phyloP scores from a whole-genome alignment of 139 green algal genomes.

The Limnomonas spitsbergensis region DNA sequence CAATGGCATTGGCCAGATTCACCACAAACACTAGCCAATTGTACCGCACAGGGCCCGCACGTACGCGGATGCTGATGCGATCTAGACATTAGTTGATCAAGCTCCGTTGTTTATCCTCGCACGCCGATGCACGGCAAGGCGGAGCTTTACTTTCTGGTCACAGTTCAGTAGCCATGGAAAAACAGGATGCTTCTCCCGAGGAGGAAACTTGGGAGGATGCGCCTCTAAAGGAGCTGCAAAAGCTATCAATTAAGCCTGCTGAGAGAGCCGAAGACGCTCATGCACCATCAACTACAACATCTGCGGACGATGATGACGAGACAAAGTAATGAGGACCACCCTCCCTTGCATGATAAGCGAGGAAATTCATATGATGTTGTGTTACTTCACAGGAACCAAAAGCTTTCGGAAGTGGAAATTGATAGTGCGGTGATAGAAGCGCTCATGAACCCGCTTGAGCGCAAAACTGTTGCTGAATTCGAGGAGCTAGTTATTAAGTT shows the following conservation, averaged over 20 bases:
- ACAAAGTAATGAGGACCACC: neutral
- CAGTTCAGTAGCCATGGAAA: no score
- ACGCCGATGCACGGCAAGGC: no score
- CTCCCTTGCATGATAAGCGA: neutral
- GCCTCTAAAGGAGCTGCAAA: neutral
- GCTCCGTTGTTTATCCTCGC: no score
- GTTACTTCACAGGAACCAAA: neutral
- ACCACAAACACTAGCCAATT: no score
- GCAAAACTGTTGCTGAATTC: constrained; percentile 8
- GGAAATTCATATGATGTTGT: neutral
- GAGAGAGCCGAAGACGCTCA: neutral
- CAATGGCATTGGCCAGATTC: no score
- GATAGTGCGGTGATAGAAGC: constrained; percentile 5
- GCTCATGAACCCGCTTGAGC: neutral
- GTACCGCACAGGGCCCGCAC: no score
- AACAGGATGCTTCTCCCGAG: no score
- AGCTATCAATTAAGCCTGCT: neutral
- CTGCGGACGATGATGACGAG: neutral
- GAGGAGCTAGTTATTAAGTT: constrained; percentile 34
- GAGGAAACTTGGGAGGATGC: constrained; percentile 8
- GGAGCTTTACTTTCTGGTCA: no score
- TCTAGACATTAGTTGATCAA: no score
- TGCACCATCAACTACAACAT: neutral
- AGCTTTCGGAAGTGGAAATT: neutral
- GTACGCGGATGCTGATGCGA: no score